Percentiles rank a stretch among this genome's conserved stretches.
Conservation (phyloP, 441 rosid species). For the Eruca vesicaria region DNA sequence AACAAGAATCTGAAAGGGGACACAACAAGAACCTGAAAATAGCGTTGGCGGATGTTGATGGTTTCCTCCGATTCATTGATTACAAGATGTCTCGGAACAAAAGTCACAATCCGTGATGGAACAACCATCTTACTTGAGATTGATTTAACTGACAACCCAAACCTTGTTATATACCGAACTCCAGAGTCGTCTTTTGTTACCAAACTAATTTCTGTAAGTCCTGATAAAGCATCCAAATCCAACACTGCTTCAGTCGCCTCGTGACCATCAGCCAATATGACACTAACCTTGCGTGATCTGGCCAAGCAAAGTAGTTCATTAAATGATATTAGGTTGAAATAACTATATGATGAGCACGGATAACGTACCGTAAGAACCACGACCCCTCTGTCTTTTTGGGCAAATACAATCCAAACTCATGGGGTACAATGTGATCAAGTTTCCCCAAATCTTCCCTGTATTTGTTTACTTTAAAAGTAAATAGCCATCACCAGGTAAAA, state of each 20-base stretch:
- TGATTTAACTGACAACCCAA: constrained; percentile 76
- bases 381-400: constrained; percentile 68
- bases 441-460: constrained; percentile 68
- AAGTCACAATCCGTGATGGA: constrained; percentile 66
- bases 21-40: constrained; percentile 67
- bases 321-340: constrained; percentile 15
- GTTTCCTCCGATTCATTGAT: constrained; percentile 70
- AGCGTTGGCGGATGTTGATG: constrained; percentile 72
- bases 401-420: constrained; percentile 70
- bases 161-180: constrained; percentile 57
- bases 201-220: constrained; percentile 80
- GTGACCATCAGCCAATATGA: constrained; percentile 54
- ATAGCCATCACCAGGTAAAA: constrained; percentile 13
- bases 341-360: constrained; percentile 15
- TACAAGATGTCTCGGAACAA: constrained; percentile 79
- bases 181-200: constrained; percentile 60
- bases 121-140: constrained; percentile 48
- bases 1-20: constrained; percentile 11
- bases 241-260: constrained; percentile 58
- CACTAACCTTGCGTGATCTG: constrained; percentile 71
- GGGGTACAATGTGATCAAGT: constrained; percentile 50
- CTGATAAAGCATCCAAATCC: constrained; percentile 89
- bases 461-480: constrained; percentile 19
- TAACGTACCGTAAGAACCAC: constrained; percentile 77
- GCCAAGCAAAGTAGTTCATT: constrained; percentile 29